These are phyloP conservation scores for Leccinum disarticulatum DNA, from an alignment of 768 basidiomycete genomes.

Conservation along the genomic window DNA sequence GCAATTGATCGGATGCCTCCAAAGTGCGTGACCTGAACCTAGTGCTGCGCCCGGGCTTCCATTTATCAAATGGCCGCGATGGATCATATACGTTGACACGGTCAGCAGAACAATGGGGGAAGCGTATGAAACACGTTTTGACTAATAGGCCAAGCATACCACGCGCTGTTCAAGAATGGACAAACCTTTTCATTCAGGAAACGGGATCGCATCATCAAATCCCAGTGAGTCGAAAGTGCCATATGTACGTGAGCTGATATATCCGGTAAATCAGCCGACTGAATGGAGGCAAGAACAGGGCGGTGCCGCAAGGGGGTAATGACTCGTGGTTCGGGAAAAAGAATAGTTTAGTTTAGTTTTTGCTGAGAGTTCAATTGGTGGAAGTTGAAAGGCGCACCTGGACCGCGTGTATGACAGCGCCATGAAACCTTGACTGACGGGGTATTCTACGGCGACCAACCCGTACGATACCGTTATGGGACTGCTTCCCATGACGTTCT, in stretches of 20 bases:
- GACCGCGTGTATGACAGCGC: conserved; percentile 32
- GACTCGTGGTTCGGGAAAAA: conserved; percentile 22
- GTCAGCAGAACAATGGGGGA: conserved; percentile 23
- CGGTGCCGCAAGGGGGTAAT: conserved; percentile 27
- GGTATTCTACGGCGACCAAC: conserved; percentile 31
- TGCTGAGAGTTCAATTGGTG: not conserved
- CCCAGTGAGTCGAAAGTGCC: conserved; percentile 14
- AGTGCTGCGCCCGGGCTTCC: conserved; percentile 32
- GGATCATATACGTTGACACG: conserved; percentile 23
- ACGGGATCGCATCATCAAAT: conserved; percentile 19
- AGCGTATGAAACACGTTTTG: conserved; percentile 35
- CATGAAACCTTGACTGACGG: conserved; percentile 37
- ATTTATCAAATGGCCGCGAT: conserved; percentile 36
- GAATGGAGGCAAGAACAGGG: conserved; percentile 14
- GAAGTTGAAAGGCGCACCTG: conserved; percentile 23
- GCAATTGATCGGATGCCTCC: conserved; percentile 32
- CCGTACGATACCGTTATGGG: conserved; percentile 26
- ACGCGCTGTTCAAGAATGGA: conserved; percentile 27
- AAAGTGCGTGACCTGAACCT: conserved; percentile 27
- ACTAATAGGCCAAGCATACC: conserved; percentile 14
- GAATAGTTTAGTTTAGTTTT: conserved; percentile 19
- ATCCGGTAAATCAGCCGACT: conserved; percentile 35
- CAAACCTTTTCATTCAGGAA: conserved; percentile 7
- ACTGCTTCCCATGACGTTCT: conserved; percentile 27
- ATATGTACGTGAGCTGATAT: conserved; percentile 21